Base-by-base conservation (phyloP, 768 basidiomycete species). In the Lactarius psammicola region DNA sequence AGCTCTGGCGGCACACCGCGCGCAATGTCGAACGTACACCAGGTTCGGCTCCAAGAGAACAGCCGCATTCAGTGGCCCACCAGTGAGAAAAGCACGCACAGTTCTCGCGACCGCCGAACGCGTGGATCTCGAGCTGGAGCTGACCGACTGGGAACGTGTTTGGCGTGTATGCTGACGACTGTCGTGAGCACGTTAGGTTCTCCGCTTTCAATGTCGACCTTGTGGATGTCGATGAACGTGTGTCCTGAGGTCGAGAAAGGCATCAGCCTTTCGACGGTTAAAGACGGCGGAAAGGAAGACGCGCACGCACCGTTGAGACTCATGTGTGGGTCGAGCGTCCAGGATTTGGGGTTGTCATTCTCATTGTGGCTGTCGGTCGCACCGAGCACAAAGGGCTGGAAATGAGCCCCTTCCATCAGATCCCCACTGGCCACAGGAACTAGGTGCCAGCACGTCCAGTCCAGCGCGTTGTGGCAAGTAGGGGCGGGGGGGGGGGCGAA, bases 41-140 rank as follows among this genome's bases (percentile, higher is more conserved):
- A 81, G 74, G 70, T 80, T 82, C 33, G 80, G 74, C 76, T 89
- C 87, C n/a, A n/a, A 4, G 82, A 84, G 78, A 90, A 89, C 4
- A 89, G 87, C 40, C 89, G 78, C 56, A 90, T 90, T 88, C 31
- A 90, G 76, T 72, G 78, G 87, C 83, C 87, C 88, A 90, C 86
- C 86, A 90, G 30, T 71, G 70, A 20, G 87, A 74, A 72, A 86
- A 84, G 62, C 85, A 79, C 1, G 77, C 72, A 74, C 87, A 86
- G 51, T 71, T 74, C 68, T 55, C 69, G 42, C 67, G 72, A 63
- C 72, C 72, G 56, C 70, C 67, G 72, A 69, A 70, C 5, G 74
- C 68, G 72, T 90, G 89, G 40, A 90, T 78, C 73, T 89, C 87
- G 28, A 90, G 78, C 71, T 86, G 85, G 28, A 90, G 80, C 72